These are phyloP conservation scores for Acanthamoeba castellanii DNA, from an alignment of 208 protist species.

Conservation along the genomic window DNA sequence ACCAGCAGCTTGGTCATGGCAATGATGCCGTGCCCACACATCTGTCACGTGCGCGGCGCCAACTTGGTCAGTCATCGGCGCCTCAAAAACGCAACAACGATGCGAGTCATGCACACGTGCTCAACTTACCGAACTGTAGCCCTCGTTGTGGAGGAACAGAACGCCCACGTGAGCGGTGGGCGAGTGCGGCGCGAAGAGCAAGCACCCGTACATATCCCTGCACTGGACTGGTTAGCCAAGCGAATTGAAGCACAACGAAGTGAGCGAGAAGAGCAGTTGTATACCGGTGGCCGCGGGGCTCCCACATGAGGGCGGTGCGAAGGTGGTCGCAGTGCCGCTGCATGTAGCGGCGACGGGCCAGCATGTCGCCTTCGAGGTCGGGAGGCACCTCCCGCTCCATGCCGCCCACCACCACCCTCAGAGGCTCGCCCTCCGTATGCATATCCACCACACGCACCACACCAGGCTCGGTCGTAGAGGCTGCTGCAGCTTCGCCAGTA, in stretches of 20 bases:
- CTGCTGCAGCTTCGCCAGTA: not conserved
- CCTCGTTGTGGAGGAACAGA: slow-evolving; percentile 54
- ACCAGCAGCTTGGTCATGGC: slow-evolving; percentile 49
- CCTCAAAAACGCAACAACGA: no score
- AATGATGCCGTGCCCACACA: slow-evolving; percentile 58
- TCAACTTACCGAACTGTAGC: slow-evolving; percentile 1
- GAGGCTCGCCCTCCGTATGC: slow-evolving; percentile 49
- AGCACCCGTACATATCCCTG: slow-evolving; percentile 54
- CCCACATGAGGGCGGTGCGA: slow-evolving; percentile 43
- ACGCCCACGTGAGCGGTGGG: slow-evolving; percentile 7
- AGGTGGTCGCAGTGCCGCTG: slow-evolving; percentile 12
- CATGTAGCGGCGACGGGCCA: slow-evolving; percentile 9
- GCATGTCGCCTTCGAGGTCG: slow-evolving; percentile 27
- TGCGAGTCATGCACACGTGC: no score
- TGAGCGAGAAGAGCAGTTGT: no score
- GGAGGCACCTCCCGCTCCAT: not conserved
- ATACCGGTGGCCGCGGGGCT: slow-evolving; percentile 43
- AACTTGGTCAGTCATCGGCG: not conserved
- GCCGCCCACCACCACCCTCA: slow-evolving; percentile 13
- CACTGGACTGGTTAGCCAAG: not conserved
- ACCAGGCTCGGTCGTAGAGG: not conserved
- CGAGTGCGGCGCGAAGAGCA: not conserved
- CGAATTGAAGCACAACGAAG: no score
- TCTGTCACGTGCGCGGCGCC: not conserved
- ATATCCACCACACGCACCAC: slow-evolving; percentile 38